A percentile compares a stretch with the other conserved stretches of the same genome.
phyloP scores from a whole-genome alignment of 1,284 basidiomycete species.

The Ceratobasidium sp. region DNA sequence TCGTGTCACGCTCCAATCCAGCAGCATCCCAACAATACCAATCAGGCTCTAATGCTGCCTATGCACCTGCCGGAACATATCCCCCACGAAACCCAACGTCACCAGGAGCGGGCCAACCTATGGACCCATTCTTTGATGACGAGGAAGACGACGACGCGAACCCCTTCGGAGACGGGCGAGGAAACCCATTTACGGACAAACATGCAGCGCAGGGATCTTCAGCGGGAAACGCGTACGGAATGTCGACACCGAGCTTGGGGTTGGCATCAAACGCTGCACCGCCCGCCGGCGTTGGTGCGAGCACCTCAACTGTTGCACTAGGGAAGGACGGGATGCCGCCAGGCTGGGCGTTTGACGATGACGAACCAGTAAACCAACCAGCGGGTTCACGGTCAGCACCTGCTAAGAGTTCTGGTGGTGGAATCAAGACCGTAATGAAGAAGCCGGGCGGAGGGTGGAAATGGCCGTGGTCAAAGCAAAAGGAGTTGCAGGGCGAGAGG shows the following conservation, averaged over 20 bases:
- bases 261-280: slow-evolving; percentile 38
- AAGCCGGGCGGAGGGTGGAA: slow-evolving; percentile 51
- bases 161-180: slow-evolving; percentile 33
- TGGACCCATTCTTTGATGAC: slow-evolving; percentile 43
- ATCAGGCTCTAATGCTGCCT: slow-evolving; percentile 8
- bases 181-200: slow-evolving; percentile 32
- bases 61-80: slow-evolving; percentile 27
- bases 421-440: slow-evolving; percentile 28
- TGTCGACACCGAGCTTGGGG: slow-evolving; percentile 39
- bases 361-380: slow-evolving; percentile 38
- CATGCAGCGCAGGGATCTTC: slow-evolving; percentile 16
- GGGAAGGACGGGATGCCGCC: slow-evolving; percentile 37
- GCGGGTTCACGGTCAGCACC: slow-evolving; percentile 14
- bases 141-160: slow-evolving; percentile 41
- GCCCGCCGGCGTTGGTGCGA: slow-evolving; percentile 39
- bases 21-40: slow-evolving; percentile 36
- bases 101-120: slow-evolving; percentile 32
- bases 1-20: slow-evolving; percentile 42
- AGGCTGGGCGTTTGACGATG: slow-evolving; percentile 41
- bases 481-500: slow-evolving; percentile 66
- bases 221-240: slow-evolving; percentile 21
- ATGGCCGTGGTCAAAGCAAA: slow-evolving; percentile 79
- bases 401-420: neutral
- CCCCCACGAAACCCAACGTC: slow-evolving; percentile 36
- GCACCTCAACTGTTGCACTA: slow-evolving; percentile 30